Conservation (phyloP, 371 early-diverging fungal genomes). For the Circinella umbellata region DNA sequence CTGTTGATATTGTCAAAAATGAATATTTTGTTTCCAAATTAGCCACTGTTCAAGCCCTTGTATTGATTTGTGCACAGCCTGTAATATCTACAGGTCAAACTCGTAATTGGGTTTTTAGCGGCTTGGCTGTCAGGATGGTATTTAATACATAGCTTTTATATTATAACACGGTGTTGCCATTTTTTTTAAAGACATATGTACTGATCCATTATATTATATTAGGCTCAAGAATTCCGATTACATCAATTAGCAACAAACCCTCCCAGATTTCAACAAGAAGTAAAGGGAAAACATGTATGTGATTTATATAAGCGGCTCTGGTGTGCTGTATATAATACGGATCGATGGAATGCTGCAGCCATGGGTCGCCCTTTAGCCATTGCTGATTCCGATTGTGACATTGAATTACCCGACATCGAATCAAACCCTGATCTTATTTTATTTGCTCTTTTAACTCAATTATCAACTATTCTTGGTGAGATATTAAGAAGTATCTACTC, state of each 20-base stretch:
- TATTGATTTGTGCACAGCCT: slow-evolving; percentile 38
- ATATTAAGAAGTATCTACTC: slow-evolving; percentile 41
- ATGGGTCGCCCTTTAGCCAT: slow-evolving; percentile 49
- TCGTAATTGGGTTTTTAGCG: slow-evolving; percentile 39
- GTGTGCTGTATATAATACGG: slow-evolving; percentile 36
- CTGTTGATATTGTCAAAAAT: slow-evolving; percentile 22
- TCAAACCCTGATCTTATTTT: slow-evolving; percentile 24
- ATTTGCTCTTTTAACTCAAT: slow-evolving; percentile 30
- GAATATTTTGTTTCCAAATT: slow-evolving; percentile 40
- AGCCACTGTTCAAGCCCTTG: slow-evolving; percentile 38
- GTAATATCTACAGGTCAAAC: slow-evolving; percentile 19
- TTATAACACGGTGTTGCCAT: not conserved
- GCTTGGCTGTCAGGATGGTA: slow-evolving; percentile 52
- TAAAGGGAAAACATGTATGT: not conserved
- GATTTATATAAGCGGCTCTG: slow-evolving; percentile 34
- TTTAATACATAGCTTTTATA: not conserved
- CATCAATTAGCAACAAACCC: slow-evolving; percentile 33
- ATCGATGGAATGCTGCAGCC: slow-evolving; percentile 47
- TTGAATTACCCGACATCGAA: slow-evolving; percentile 26
- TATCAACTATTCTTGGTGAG: slow-evolving; percentile 44
- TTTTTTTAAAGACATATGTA: too few relatives aligned
- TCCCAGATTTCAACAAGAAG: slow-evolving; percentile 2
- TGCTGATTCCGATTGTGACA: slow-evolving; percentile 46
- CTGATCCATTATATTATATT: not conserved
- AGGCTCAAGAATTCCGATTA: slow-evolving; percentile 46